Conservation (phyloP, 352 stramenopile species). For the Elongisporangium prolatum region DNA sequence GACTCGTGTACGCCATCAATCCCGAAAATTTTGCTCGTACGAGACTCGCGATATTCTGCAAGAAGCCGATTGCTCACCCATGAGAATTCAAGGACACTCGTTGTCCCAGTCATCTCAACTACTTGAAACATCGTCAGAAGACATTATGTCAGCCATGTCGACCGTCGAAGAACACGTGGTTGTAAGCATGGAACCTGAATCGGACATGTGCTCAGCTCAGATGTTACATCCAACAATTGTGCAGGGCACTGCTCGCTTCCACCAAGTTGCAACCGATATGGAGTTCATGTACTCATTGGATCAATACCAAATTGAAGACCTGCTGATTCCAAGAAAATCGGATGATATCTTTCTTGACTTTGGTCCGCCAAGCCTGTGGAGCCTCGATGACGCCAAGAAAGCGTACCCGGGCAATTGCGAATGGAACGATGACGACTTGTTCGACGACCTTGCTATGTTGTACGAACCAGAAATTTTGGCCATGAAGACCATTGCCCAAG, state of each 20-base stretch:
- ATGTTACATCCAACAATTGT: neutral
- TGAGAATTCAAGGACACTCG: neutral
- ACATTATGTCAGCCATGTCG: neutral
- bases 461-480: constrained; percentile 17
- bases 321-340: constrained; percentile 17
- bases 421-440: constrained; percentile 43
- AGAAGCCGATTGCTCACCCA: neutral
- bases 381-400: constrained; percentile 27
- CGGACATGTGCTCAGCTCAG: neutral
- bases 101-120: neutral
- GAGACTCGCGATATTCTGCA: neutral
- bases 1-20: neutral
- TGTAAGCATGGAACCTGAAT: neutral
- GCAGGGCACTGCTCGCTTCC: neutral
- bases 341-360: constrained; percentile 44
- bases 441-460: constrained; percentile 26
- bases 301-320: constrained; percentile 8
- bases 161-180: neutral
- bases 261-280: neutral
- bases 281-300: neutral
- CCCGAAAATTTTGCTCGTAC: neutral
- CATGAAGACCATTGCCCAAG: neutral
- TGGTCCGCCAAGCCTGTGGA: constrained; percentile 41
- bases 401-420: constrained; percentile 13
- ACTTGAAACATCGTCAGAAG: neutral